phyloP scores from a whole-genome alignment of 2,329 filamentous ascomycete genomes.

The Acephala macrosclerotiorum region DNA sequence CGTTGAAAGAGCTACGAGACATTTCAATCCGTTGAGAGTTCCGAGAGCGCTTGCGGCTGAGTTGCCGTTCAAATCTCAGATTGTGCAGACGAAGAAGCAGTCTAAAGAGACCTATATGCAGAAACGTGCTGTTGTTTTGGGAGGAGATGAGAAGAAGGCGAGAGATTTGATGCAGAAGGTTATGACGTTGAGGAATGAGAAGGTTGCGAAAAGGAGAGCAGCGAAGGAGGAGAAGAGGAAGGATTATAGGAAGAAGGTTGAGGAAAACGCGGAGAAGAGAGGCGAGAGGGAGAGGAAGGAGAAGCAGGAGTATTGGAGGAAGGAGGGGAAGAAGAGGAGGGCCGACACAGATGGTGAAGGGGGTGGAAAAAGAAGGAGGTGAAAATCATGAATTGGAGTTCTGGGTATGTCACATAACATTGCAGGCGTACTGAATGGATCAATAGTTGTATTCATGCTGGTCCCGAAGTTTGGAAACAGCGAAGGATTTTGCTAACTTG shows the following conservation, averaged over 20 bases:
- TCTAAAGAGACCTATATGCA: constrained; percentile 87
- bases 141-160: constrained; percentile 88
- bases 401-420: constrained; percentile 17
- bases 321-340: constrained; percentile 84
- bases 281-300: constrained; percentile 87
- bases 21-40: constrained; percentile 78
- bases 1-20: constrained; percentile 69
- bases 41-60: constrained; percentile 81
- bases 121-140: constrained; percentile 91
- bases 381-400: constrained; percentile 13
- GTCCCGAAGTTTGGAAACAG: too few species aligned
- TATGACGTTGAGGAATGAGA: constrained; percentile 88
- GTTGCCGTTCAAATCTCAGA: constrained; percentile 92
- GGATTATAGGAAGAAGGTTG: constrained; percentile 83
- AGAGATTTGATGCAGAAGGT: constrained; percentile 92
- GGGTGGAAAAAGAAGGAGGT: constrained; percentile 42
- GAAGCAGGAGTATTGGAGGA: constrained; percentile 89
- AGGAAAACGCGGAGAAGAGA: constrained; percentile 84
- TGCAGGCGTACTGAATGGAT: constrained; percentile 13
- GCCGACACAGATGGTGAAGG: constrained; percentile 59
- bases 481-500: too few species aligned
- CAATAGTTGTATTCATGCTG: too few species aligned
- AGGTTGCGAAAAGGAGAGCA: constrained; percentile 79
- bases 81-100: constrained; percentile 81
- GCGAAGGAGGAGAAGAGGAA: constrained; percentile 90